phyloP scores from a whole-genome alignment of 163 green algal species.

The Smithsoniella earleae region DNA sequence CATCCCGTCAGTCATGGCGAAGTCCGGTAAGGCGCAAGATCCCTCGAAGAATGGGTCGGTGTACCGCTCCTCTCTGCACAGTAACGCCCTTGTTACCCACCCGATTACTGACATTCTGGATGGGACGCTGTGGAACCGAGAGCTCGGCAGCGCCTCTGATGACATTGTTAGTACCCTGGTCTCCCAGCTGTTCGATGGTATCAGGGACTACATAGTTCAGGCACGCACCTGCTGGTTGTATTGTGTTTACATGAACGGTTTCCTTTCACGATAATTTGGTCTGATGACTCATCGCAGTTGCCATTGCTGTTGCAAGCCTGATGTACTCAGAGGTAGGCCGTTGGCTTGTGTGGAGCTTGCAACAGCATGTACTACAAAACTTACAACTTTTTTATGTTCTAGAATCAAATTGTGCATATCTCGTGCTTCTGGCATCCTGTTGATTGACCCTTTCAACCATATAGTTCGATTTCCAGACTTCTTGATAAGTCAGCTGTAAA shows the following conservation, averaged over 20 bases:
- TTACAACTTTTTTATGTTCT: neutral
- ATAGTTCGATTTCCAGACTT: neutral
- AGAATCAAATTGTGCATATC: neutral
- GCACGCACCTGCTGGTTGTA: neutral
- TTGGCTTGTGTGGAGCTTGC: neutral
- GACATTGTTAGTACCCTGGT: slow-evolving; percentile 86
- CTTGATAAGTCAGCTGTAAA: no score
- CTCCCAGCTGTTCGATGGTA: slow-evolving; percentile 77
- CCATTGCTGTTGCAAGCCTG: neutral
- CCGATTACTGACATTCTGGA: slow-evolving; percentile 60
- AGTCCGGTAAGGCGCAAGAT: no score
- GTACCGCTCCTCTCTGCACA: slow-evolving; percentile 1
- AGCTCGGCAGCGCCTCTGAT: slow-evolving; percentile 69
- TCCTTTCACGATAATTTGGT: neutral
- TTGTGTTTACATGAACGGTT: neutral
- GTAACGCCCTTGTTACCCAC: slow-evolving; percentile 12
- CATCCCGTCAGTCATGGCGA: slow-evolving; percentile 1
- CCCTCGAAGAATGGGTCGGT: no score
- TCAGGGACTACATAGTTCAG: slow-evolving; percentile 71
- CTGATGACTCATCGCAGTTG: neutral
- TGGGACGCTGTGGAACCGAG: slow-evolving; percentile 80
- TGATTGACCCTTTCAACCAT: neutral
- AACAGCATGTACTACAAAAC: neutral
- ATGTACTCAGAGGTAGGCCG: neutral
- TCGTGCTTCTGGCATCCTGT: neutral